Base-by-base conservation (phyloP, 371 early-diverging fungal genomes). In the Mortierella sp. region DNA sequence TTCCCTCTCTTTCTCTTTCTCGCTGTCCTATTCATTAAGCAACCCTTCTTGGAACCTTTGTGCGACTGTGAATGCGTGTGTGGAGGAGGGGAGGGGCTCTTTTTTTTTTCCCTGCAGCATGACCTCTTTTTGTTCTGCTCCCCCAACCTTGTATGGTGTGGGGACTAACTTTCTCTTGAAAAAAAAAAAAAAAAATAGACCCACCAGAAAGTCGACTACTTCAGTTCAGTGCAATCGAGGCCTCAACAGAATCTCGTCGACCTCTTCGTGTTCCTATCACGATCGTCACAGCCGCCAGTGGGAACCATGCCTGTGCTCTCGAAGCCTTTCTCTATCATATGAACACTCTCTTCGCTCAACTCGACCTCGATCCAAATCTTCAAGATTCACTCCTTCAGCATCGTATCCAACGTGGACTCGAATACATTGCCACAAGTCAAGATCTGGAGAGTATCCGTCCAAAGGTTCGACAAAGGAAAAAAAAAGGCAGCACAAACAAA, bases 271-370 rank as follows among this genome's bases (percentile, higher is more conserved):
- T 66, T 25, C 71, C 64, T 4, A 68, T 71, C 21, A 90, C 89
- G 4, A 88, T 90, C 25, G 82, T 88, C 19, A 88, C 89, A 1
- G 90, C 85, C 4, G 87, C 87, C 21, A 89, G 88, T 61, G 84
- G 82, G 2, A 89, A 89, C 52, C 89, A 90, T 56, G 66, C 85
- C 21, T 90, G 89, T 56, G 83, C 88, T 0, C 74, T 89, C 21
- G 89, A 88, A 66, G 84, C 81, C 59, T 89, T 85, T 75, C 64
- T 90, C 11, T 90, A 90, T 29, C 76, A 83, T 4, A 57, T 84
- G 3, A 48, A 57, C n/a, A 3, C 21, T 1, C 48, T 60, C 1
- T 19, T 74, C 5, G 53, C 60, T 2, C 37, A 46, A 7, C 50
- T 68, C 1, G 11, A 50, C 30, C 63, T 61, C 0, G 45, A 44